Conservation (phyloP, 257 asterid species). For the Solanum rostratum region DNA sequence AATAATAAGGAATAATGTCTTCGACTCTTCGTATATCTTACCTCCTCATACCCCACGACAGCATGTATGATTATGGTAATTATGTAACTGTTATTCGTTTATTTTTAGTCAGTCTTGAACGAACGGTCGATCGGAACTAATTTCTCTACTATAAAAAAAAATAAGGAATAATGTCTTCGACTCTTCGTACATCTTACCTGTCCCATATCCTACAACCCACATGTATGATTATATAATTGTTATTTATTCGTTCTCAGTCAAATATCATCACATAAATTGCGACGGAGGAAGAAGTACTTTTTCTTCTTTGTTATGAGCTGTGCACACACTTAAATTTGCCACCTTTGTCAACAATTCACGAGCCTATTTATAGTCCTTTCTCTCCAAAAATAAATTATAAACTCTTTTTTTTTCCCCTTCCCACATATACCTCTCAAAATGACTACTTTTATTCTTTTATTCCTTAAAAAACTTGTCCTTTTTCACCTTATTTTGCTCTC, state of each 20-base stretch:
- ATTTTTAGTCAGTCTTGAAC: no score
- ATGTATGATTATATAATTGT: background rate
- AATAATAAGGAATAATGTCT: no score
- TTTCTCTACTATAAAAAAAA: no score
- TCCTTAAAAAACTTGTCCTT: conserved; percentile 9
- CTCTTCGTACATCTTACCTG: no score
- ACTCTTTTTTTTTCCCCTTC: background rate
- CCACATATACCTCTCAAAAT: background rate
- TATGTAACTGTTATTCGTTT: no score
- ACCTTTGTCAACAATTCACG: conserved; percentile 14
- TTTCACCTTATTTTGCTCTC: conserved; percentile 22
- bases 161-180: no score
- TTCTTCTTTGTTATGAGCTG: conserved; percentile 11
- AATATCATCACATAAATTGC: background rate
- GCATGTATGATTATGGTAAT: no score
- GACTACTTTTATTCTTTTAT: background rate
- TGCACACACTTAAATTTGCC: conserved; percentile 6
- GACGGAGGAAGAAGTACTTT: background rate
- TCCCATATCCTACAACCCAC: no score
- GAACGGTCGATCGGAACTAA: no score
- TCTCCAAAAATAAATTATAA: background rate
- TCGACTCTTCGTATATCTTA: no score
- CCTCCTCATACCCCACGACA: no score
- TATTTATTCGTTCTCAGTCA: background rate
- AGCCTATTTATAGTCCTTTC: conserved; percentile 38